Base-by-base conservation (phyloP, 257 asterid species). In the Solanum dulcamara region DNA sequence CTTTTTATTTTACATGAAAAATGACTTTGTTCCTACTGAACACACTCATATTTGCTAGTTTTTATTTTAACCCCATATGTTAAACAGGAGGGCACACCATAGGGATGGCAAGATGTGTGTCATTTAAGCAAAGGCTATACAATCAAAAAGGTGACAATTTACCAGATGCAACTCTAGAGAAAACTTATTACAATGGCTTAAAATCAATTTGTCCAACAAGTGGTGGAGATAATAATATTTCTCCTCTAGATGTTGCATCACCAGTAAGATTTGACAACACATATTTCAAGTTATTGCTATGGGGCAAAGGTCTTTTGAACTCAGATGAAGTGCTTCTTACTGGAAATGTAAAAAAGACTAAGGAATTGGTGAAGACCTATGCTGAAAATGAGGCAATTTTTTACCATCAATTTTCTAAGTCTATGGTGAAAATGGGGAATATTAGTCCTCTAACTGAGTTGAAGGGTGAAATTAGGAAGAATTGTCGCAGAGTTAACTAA, bases 361-460 rank as follows among this genome's bases (percentile, higher is more conserved):
- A 50, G 84, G 90, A 91, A 35, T 55, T 93, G 80, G 97, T 95
- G 81, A 93, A 87, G 84, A 86, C 5, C 26, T 95, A 89, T 84
- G 98, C 98, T 5, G 89, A 89, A 20, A 83, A 94, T 80, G 93
- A 89, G 87, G 91, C 64, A 13, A 81, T 91, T 5, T 95, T 94
- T 90, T 94, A 91, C 87, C 90, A 89, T 75, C 94, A 94, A 71
- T 94, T 95, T 85, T 92, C 94, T 0, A 88, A 85, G 13, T 95
- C 98, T 24, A 95, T 95, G 98, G 89, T 91, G 10, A 94, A 93
- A 85, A 93, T 93, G 97, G 98, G 97, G 3, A 92, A 87, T 79
- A 93, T 94, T 20, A 90, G 57, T 71, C 96, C 94, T 77, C 94
- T 95, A 4, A 46, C 86, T 68, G 96, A 95, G 22, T 62, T 84